Evolutionary conservation across 306 rosid genomes (phyloP).

Genomic region (Dryas octopetala): DNA sequence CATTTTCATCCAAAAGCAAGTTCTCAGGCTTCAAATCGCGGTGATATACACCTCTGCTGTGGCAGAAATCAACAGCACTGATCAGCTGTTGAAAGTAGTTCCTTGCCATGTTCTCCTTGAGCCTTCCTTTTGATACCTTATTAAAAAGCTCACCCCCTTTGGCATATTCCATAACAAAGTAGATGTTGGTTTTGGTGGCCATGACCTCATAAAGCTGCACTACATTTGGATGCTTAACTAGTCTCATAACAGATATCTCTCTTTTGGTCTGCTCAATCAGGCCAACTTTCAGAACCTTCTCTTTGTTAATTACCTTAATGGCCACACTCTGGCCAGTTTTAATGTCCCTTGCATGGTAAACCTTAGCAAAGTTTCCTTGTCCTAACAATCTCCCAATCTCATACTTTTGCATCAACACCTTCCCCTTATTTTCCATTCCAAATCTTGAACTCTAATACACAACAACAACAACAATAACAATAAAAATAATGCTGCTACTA

Average conservation of each 20-base stretch:
- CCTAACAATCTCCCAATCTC: constrained; percentile 54
- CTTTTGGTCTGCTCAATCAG: constrained; percentile 36
- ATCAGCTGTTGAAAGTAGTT: constrained; percentile 49
- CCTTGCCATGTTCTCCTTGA: constrained; percentile 46
- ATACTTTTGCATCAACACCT: constrained; percentile 47
- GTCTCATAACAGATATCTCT: constrained; percentile 50
- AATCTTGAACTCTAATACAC: background rate
- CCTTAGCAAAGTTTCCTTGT: constrained; percentile 58
- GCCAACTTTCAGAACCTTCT: constrained; percentile 33
- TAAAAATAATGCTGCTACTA: constrained; percentile 2
- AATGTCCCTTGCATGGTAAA: constrained; percentile 43
- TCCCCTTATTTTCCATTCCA: constrained; percentile 47
- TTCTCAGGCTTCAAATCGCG: constrained; percentile 62
- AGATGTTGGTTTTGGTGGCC: constrained; percentile 53
- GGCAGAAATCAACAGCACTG: constrained; percentile 56
- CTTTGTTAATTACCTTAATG: constrained; percentile 48
- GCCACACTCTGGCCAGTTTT: constrained; percentile 45
- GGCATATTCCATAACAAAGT: constrained; percentile 50
- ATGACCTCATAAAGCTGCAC: constrained; percentile 52
- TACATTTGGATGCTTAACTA: constrained; percentile 47
- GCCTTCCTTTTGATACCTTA: constrained; percentile 43
- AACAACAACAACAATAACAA: background rate
- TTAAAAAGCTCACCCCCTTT: constrained; percentile 56
- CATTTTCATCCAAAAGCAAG: constrained; percentile 54
- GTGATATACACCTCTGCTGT: constrained; percentile 59